These are phyloP conservation scores for Entomortierella parvispora DNA, from an alignment of 192 early-diverging fungal genomes.

Conservation along the genomic window DNA sequence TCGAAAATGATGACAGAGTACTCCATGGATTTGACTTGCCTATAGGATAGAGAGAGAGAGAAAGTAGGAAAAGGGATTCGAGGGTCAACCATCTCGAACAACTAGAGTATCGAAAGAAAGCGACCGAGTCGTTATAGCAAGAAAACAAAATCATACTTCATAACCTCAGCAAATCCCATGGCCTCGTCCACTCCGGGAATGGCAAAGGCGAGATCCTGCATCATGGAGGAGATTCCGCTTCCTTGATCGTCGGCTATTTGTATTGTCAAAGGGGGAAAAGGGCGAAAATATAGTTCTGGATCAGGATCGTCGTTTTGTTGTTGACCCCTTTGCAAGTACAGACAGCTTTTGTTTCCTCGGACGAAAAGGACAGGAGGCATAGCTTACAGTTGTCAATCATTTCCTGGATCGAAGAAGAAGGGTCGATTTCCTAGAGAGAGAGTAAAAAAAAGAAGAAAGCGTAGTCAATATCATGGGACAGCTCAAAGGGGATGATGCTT, in stretches of 20 bases:
- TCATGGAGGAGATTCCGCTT: constrained; percentile 83
- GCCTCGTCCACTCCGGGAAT: constrained; percentile 99
- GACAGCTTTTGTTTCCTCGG: too few species aligned
- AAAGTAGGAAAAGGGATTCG: neutral
- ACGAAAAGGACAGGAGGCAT: too few species aligned
- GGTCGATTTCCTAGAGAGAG: constrained; percentile 94
- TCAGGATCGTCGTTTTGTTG: too few species aligned
- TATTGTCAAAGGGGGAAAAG: constrained; percentile 6
- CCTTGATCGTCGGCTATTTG: constrained; percentile 68
- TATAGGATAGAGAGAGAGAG: constrained; percentile 27
- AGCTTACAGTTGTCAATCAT: constrained; percentile 95
- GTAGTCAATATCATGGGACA: too few species aligned
- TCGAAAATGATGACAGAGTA: constrained; percentile 99
- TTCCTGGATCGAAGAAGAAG: constrained; percentile 96
- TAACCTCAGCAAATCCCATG: constrained; percentile 99
- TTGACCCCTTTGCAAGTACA: too few species aligned
- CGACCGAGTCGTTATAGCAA: too few species aligned
- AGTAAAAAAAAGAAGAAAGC: neutral
- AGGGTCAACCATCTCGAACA: too few species aligned
- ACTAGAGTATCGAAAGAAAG: too few species aligned
- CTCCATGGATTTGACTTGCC: constrained; percentile 98
- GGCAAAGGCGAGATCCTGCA: constrained; percentile 98
- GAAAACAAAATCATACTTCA: too few species aligned
- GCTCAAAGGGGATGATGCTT: too few species aligned
- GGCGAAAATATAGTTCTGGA: neutral